Evolutionary conservation across 2,329 filamentous ascomycete species (phyloP).

Genomic region (Trichoderma koningiopsis): DNA sequence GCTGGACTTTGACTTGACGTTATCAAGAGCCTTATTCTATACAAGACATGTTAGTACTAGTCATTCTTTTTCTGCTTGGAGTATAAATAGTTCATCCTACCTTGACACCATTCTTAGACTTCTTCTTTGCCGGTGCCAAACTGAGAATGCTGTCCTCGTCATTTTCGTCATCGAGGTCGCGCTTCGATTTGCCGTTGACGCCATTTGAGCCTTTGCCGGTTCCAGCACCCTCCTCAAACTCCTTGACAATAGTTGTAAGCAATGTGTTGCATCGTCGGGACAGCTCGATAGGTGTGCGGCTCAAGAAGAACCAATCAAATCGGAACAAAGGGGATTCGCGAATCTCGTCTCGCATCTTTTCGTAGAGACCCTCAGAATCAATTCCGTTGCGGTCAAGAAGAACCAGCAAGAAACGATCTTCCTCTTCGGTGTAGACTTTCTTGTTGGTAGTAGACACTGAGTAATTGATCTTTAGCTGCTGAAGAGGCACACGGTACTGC

Average conservation of each 20-base stretch:
- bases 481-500: constrained; percentile 94
- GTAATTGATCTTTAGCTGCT: constrained; percentile 98
- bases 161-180: constrained; percentile 77
- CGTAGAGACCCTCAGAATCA: constrained; percentile 86
- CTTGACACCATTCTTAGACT: constrained; percentile 85
- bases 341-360: constrained; percentile 96
- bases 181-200: constrained; percentile 69
- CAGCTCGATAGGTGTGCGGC: constrained; percentile 88
- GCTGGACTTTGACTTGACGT: constrained; percentile 79
- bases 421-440: constrained; percentile 98
- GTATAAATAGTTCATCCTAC: constrained; percentile 48
- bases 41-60: constrained; percentile 13
- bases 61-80: neutral
- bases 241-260: constrained; percentile 89
- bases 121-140: constrained; percentile 89
- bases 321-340: constrained; percentile 92
- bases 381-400: constrained; percentile 91
- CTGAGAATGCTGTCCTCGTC: constrained; percentile 80
- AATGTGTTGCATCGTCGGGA: constrained; percentile 90
- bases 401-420: constrained; percentile 92
- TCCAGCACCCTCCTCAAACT: constrained; percentile 74
- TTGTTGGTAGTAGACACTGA: constrained; percentile 99
- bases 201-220: constrained; percentile 59
- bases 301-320: constrained; percentile 99
- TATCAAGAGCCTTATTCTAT: constrained; percentile 92